These are phyloP conservation scores for Bolboschoenoplectus hybrid DNA, from an alignment of 202 grass and related monocot genomes.

Conservation along the genomic window DNA sequence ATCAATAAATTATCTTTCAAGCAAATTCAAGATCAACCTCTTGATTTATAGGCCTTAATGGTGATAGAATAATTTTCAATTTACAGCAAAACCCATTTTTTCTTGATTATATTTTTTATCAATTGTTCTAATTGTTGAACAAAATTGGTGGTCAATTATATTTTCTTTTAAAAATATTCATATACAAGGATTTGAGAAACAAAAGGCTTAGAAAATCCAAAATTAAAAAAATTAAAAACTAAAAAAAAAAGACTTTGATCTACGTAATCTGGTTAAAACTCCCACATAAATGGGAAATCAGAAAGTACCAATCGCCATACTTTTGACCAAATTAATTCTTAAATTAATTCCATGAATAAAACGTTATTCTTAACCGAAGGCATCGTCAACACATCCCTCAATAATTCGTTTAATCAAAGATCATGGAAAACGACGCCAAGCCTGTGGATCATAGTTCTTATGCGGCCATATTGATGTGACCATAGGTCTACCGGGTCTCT, in stretches of 20 bases:
- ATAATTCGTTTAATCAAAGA: slow-evolving; percentile 36
- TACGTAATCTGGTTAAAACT: neutral
- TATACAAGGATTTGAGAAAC: too few relatives aligned
- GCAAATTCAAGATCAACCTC: neutral
- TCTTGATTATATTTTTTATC: neutral
- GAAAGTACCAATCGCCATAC: slow-evolving; percentile 7
- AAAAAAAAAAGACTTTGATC: neutral
- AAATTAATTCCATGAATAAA: neutral
- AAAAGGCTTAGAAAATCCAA: neutral
- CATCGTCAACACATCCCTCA: slow-evolving; percentile 27
- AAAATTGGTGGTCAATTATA: too few relatives aligned
- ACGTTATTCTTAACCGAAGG: slow-evolving; percentile 27
- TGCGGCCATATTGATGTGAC: neutral
- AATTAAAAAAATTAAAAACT: neutral
- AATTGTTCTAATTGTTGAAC: neutral
- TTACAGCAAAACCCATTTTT: neutral
- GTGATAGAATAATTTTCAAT: neutral
- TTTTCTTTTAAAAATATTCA: too few relatives aligned
- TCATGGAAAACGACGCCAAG: slow-evolving; percentile 8
- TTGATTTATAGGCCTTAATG: neutral
- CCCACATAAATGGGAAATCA: neutral
- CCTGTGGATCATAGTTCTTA: neutral
- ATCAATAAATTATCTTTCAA: neutral
- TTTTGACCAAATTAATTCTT: neutral
- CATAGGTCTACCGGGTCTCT: neutral